These are phyloP conservation scores for Puya raimondii DNA, from an alignment of 176 grass and related monocot genomes.

Conservation along the genomic window DNA sequence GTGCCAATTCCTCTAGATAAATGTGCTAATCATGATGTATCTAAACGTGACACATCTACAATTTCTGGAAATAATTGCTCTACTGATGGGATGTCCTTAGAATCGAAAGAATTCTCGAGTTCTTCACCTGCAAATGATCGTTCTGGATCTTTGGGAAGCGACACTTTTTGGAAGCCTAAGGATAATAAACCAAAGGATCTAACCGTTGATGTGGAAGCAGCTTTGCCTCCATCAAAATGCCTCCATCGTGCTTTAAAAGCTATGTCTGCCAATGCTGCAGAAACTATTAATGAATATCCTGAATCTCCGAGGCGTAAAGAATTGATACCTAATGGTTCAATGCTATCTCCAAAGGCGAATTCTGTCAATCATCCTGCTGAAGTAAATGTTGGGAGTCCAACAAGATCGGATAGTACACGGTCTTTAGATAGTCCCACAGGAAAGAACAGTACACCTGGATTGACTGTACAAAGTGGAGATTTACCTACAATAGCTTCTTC, in stretches of 20 bases:
- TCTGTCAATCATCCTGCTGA: slow-evolving; percentile 23
- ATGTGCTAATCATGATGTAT: slow-evolving; percentile 13
- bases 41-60: slow-evolving; percentile 3
- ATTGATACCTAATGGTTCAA: slow-evolving; percentile 19
- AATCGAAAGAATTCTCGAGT: slow-evolving; percentile 22
- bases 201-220: slow-evolving; percentile 62
- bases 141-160: slow-evolving; percentile 14
- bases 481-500: slow-evolving; percentile 16
- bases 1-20: slow-evolving; percentile 19
- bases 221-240: slow-evolving; percentile 96
- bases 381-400: slow-evolving; percentile 16
- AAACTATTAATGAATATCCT: slow-evolving; percentile 29
- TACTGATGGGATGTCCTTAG: slow-evolving; percentile 2
- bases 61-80: slow-evolving; percentile 23
- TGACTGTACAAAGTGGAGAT: slow-evolving; percentile 14
- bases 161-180: slow-evolving; percentile 31
- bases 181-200: slow-evolving; percentile 35
- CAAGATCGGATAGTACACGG: slow-evolving; percentile 23
- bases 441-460: slow-evolving; percentile 5
- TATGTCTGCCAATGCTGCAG: slow-evolving; percentile 84
- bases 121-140: slow-evolving; percentile 25
- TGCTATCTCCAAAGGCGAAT: slow-evolving; percentile 12
- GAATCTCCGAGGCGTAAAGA: slow-evolving; percentile 33
- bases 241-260: slow-evolving; percentile 94
- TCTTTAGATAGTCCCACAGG: slow-evolving; percentile 25